Conservation (phyloP, 768 basidiomycete genomes). For the Psilocybe subaeruginosa region DNA sequence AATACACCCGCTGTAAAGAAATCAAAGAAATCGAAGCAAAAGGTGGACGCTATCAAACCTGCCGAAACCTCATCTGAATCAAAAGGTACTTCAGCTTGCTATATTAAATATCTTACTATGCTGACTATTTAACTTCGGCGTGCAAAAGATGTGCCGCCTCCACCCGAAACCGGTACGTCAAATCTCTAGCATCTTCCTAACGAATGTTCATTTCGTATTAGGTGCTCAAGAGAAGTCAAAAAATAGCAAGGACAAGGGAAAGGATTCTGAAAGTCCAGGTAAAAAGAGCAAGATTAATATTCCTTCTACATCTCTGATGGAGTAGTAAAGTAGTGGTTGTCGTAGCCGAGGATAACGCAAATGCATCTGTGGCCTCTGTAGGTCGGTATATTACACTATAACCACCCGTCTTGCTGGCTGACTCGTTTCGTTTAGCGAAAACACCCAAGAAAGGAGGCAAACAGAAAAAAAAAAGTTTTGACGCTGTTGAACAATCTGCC, state of each 20-base stretch:
- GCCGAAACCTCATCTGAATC: neutral
- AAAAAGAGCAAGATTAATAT: neutral
- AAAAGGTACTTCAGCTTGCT: neutral
- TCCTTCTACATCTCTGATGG: neutral
- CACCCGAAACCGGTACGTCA: neutral
- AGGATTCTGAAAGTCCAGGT: neutral
- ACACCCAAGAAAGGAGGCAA: slow-evolving; percentile 7
- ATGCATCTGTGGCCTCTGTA: neutral
- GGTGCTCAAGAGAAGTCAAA: neutral
- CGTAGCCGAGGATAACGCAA: neutral
- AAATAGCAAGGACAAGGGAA: neutral
- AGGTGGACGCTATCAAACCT: neutral
- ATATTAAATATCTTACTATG: neutral
- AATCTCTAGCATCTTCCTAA: neutral
- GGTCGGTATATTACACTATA: slow-evolving; percentile 1
- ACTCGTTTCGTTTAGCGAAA: neutral
- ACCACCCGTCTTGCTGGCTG: neutral
- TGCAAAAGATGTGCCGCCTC: neutral
- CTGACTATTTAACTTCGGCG: neutral
- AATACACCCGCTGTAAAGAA: neutral
- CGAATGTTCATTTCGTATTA: neutral
- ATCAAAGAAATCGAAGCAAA: slow-evolving; percentile 1
- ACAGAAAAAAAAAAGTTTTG: slow-evolving; percentile 1
- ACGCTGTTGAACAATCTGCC: neutral
- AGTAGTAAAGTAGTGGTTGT: neutral